Evolutionary conservation across 257 asterid genomes (phyloP).

Genomic region (Capsicum rhomboideum): DNA sequence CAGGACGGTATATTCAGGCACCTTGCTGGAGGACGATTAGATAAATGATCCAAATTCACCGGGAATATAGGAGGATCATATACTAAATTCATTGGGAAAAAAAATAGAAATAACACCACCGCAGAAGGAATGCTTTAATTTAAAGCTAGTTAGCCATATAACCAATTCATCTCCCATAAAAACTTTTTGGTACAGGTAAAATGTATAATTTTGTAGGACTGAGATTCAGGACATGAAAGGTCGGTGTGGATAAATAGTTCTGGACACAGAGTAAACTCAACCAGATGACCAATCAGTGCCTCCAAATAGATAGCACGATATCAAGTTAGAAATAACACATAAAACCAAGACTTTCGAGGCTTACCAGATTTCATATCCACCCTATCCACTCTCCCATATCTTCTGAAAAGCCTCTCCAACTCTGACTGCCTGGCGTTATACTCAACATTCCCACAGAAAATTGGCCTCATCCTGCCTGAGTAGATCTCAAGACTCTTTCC

Average conservation of each 20-base stretch:
- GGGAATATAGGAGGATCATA: not conserved
- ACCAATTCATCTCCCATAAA: not conserved
- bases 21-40: not conserved
- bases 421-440: constrained; percentile 79
- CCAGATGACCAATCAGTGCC: not conserved
- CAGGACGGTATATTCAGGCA: not conserved
- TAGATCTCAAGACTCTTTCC: not conserved
- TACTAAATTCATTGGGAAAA: not conserved
- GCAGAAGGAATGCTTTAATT: not conserved
- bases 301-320: not conserved
- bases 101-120: not conserved
- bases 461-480: constrained; percentile 51
- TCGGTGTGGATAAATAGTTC: not conserved
- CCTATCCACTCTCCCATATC: constrained; percentile 73
- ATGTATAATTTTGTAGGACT: not conserved
- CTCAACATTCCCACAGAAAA: constrained; percentile 77
- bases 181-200: not conserved
- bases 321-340: not conserved
- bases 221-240: not conserved
- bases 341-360: constrained; percentile 5
- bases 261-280: not conserved
- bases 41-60: not conserved
- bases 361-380: constrained; percentile 85
- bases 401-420: constrained; percentile 67
- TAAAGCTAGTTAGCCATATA: not conserved